Evolutionary conservation across 2,329 filamentous ascomycete genomes (phyloP).

Genomic region (Colletotrichum phormii): DNA sequence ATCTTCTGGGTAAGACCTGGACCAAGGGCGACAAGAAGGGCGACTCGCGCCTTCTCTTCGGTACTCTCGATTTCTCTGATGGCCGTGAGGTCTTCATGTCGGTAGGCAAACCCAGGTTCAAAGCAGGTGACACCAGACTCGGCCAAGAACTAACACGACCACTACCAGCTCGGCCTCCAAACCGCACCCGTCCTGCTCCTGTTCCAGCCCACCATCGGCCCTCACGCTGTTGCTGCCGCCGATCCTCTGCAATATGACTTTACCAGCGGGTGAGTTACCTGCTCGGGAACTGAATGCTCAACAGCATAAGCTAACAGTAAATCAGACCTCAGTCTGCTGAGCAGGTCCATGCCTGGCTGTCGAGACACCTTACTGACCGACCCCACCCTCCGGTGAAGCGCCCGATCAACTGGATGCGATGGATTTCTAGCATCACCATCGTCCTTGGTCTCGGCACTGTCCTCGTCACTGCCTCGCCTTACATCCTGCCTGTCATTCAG

Average conservation of each 20-base stretch:
- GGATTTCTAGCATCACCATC: constrained; percentile 75
- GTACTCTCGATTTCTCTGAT: constrained; percentile 87
- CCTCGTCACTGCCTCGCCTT: constrained; percentile 78
- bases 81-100: constrained; percentile 88
- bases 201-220: constrained; percentile 87
- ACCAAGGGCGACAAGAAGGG: constrained; percentile 82
- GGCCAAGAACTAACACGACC: constrained; percentile 16
- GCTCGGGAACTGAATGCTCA: neutral
- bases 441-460: constrained; percentile 77
- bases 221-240: constrained; percentile 76
- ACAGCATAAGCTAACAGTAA: constrained; percentile 19
- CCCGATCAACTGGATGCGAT: constrained; percentile 87
- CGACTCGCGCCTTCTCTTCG: constrained; percentile 80
- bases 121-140: neutral
- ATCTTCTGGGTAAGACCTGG: constrained; percentile 88
- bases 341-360: constrained; percentile 81
- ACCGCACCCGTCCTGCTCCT: constrained; percentile 91
- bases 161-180: constrained; percentile 84
- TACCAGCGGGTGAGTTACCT: constrained; percentile 72
- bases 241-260: constrained; percentile 89
- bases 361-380: constrained; percentile 80
- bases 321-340: constrained; percentile 80
- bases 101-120: constrained; percentile 62
- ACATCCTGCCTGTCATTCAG: constrained; percentile 83
- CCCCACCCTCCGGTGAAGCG: constrained; percentile 83